Conservation (phyloP, 352 stramenopile species). For the Phytophthora pinifolia region DNA sequence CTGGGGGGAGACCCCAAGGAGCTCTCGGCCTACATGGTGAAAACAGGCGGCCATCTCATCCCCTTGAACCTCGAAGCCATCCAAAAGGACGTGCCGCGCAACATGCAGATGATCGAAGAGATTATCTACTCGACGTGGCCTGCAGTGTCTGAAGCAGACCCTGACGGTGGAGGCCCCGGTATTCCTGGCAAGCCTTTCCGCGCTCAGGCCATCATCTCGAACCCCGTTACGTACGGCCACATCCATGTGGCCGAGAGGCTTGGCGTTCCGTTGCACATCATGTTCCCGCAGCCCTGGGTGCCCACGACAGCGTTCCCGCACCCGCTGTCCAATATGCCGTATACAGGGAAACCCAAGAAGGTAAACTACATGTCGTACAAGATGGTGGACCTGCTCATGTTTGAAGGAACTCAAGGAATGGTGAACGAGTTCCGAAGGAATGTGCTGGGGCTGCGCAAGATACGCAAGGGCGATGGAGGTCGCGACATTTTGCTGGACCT, state of each 20-base stretch:
- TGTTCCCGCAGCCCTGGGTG: slow-evolving; percentile 92
- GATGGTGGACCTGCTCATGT: slow-evolving; percentile 86
- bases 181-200: slow-evolving; percentile 62
- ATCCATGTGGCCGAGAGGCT: slow-evolving; percentile 93
- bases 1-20: slow-evolving; percentile 75
- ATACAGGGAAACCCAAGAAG: slow-evolving; percentile 58
- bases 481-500: slow-evolving; percentile 61
- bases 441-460: slow-evolving; percentile 56
- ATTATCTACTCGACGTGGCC: slow-evolving; percentile 91
- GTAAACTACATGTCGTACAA: slow-evolving; percentile 88
- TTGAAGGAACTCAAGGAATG: slow-evolving; percentile 59
- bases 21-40: slow-evolving; percentile 91
- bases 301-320: slow-evolving; percentile 91
- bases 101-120: slow-evolving; percentile 90
- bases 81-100: slow-evolving; percentile 72
- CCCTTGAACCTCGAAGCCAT: slow-evolving; percentile 64
- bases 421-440: slow-evolving; percentile 83
- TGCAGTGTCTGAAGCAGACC: slow-evolving; percentile 76
- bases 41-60: slow-evolving; percentile 79
- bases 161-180: slow-evolving; percentile 55
- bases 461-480: slow-evolving; percentile 61
- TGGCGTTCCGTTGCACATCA: slow-evolving; percentile 92
- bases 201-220: slow-evolving; percentile 94
- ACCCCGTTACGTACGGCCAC: slow-evolving; percentile 92
- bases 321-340: slow-evolving; percentile 84